phyloP scores from a whole-genome alignment of 176 grass and related monocot species.

The Triticum dicoccoides region DNA sequence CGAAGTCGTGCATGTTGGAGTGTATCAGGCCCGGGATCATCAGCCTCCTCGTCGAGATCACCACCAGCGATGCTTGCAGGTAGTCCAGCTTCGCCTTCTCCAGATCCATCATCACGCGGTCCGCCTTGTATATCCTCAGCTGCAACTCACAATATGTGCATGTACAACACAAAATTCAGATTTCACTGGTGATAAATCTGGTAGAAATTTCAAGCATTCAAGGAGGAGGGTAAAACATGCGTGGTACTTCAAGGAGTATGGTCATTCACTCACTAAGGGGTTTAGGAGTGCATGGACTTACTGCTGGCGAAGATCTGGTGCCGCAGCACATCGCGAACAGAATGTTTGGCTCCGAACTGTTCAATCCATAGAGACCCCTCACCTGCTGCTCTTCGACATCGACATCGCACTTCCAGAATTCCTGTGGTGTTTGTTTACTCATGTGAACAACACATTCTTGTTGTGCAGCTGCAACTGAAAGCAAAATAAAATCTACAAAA shows the following conservation, averaged over 20 bases:
- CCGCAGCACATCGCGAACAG: constrained; percentile 85
- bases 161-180: neutral
- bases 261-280: neutral
- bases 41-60: constrained; percentile 53
- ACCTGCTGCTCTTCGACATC: constrained; percentile 56
- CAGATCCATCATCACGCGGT: constrained; percentile 50
- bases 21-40: constrained; percentile 68
- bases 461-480: neutral
- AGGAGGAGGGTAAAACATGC: neutral
- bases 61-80: constrained; percentile 76
- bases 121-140: constrained; percentile 77
- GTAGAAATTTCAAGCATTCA: neutral
- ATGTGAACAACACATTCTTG: neutral
- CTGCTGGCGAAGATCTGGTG: constrained; percentile 85
- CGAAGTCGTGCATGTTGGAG: constrained; percentile 69
- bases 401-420: constrained; percentile 43
- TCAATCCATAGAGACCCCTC: constrained; percentile 47
- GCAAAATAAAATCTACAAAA: neutral
- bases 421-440: neutral
- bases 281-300: constrained; percentile 26
- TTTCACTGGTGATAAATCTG: neutral
- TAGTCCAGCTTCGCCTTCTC: constrained; percentile 91
- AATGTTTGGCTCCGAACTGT: constrained; percentile 63
- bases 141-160: constrained; percentile 11
- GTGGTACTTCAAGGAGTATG: neutral